Evolutionary conservation across 1,284 basidiomycete genomes (phyloP).

Genomic region (Serendipita sp.): DNA sequence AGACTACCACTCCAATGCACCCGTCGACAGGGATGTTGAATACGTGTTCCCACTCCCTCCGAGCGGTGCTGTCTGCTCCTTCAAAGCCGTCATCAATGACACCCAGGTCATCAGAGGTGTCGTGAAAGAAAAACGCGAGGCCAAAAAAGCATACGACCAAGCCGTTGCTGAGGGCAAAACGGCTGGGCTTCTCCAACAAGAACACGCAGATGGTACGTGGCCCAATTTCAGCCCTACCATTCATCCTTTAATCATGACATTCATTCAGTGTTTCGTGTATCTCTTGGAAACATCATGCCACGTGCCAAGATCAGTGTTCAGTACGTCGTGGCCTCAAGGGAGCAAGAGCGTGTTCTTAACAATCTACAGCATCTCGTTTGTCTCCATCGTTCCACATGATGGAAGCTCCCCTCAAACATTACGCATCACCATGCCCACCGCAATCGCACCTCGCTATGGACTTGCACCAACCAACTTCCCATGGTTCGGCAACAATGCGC

Average conservation of each 20-base stretch:
- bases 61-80: slow-evolving; percentile 15
- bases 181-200: too few species aligned
- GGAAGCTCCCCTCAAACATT: too few species aligned
- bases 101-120: slow-evolving; percentile 14
- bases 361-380: slow-evolving; percentile 13
- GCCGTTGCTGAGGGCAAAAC: too few species aligned
- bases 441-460: too few species aligned
- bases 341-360: neutral
- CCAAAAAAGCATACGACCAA: slow-evolving; percentile 16
- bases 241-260: slow-evolving; percentile 10
- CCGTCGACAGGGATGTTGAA: neutral
- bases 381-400: slow-evolving; percentile 15
- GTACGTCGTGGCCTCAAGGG: neutral
- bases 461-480: neutral
- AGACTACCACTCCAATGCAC: too few species aligned
- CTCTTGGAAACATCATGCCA: too few species aligned
- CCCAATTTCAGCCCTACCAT: slow-evolving; percentile 26
- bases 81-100: slow-evolving; percentile 14
- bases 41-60: too few species aligned
- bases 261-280: slow-evolving; percentile 10
- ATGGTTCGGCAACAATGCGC: neutral
- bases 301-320: too few species aligned
- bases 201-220: too few species aligned
- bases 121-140: too few species aligned
- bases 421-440: too few species aligned